Evolutionary conservation across 2,329 filamentous ascomycete genomes (phyloP).

Genomic region (Colletotrichum spaethianum): DNA sequence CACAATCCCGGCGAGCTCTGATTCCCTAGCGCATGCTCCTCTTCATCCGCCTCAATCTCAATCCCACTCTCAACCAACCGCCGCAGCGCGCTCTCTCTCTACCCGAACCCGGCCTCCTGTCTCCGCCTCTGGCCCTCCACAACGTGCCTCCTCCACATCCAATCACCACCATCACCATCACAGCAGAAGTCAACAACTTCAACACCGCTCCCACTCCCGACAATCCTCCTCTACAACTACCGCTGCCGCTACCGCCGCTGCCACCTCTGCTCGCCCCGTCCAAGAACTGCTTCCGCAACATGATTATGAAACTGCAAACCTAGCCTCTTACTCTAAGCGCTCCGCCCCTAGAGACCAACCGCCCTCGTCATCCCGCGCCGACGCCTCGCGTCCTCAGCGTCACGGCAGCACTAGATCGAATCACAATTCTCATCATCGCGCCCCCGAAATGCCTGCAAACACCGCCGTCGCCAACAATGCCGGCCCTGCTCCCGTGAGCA

Average conservation of each 20-base stretch:
- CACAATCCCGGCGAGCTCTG: slow-evolving; percentile 50
- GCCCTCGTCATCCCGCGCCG: slow-evolving; percentile 64
- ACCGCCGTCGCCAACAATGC: slow-evolving; percentile 68
- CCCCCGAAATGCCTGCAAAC: slow-evolving; percentile 64
- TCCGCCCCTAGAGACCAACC: slow-evolving; percentile 75
- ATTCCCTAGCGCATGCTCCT: slow-evolving; percentile 46
- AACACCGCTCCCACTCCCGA: slow-evolving; percentile 46
- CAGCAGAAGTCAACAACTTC: slow-evolving; percentile 50
- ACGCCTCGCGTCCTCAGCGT: slow-evolving; percentile 63
- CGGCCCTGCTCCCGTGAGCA: slow-evolving; percentile 64
- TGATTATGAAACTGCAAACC: slow-evolving; percentile 81
- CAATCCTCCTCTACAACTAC: slow-evolving; percentile 55
- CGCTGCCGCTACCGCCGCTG: slow-evolving; percentile 4
- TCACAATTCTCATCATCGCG: slow-evolving; percentile 51
- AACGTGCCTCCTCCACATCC: slow-evolving; percentile 45
- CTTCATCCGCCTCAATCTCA: slow-evolving; percentile 37
- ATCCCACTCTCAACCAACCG: slow-evolving; percentile 45
- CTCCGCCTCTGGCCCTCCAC: slow-evolving; percentile 35
- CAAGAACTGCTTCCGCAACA: slow-evolving; percentile 68
- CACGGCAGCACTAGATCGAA: slow-evolving; percentile 65
- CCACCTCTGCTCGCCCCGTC: slow-evolving; percentile 51
- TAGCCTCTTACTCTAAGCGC: slow-evolving; percentile 74
- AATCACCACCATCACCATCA: slow-evolving; percentile 51
- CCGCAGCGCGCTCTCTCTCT: slow-evolving; percentile 54
- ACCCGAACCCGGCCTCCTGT: slow-evolving; percentile 53